Conservation (phyloP, 1,284 basidiomycete species). For the Boletus semigastroideus region DNA sequence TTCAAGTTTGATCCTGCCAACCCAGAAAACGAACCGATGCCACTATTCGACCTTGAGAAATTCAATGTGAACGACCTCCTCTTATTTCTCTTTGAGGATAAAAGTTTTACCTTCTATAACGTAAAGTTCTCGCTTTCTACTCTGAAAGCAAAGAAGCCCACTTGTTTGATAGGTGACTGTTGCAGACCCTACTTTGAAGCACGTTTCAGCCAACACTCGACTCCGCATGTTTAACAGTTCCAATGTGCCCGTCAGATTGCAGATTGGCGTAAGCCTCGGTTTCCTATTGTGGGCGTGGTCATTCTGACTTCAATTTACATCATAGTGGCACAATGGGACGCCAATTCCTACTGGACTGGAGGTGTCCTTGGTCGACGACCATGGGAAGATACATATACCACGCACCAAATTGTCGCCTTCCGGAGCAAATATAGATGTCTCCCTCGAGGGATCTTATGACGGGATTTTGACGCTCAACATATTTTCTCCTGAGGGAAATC, state of each 20-base stretch:
- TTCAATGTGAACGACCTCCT: conserved; percentile 1
- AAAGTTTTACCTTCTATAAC: conserved; percentile 9
- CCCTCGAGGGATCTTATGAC: conserved; percentile 3
- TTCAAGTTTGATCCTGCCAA: background rate
- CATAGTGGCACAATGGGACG: background rate
- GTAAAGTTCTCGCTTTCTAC: background rate
- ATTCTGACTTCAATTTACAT: too few relatives aligned
- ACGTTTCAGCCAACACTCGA: conserved; percentile 5
- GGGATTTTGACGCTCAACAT: conserved; percentile 10
- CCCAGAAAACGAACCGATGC: background rate
- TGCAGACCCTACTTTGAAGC: conserved; percentile 16
- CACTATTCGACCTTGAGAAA: background rate
- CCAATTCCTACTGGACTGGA: background rate
- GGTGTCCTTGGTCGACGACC: too few relatives aligned
- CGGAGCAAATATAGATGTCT: background rate
- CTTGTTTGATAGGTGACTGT: conserved; percentile 5
- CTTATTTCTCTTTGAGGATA: conserved; percentile 4
- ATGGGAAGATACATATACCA: too few relatives aligned
- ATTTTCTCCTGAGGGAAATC: background rate
- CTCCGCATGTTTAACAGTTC: conserved; percentile 7
- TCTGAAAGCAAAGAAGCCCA: background rate
- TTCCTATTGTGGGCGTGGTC: too few relatives aligned
- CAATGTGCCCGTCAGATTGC: too few relatives aligned
- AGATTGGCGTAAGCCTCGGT: too few relatives aligned
- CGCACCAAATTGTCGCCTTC: too few relatives aligned